phyloP scores from a whole-genome alignment of 768 basidiomycete genomes.

The Cystobasidium tubakii region DNA sequence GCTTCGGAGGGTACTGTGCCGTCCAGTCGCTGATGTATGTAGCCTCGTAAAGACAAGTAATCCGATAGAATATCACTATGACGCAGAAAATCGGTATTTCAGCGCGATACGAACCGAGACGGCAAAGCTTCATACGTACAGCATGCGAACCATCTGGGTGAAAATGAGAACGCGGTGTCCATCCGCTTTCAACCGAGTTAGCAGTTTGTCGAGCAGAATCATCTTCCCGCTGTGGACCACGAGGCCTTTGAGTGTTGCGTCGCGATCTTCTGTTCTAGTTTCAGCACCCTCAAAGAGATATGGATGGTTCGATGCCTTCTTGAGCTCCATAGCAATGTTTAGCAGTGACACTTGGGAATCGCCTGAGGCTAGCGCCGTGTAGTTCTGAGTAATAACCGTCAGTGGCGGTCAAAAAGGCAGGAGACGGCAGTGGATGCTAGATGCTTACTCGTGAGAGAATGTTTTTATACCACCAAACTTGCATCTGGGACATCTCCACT shows the following conservation, averaged over 20 bases:
- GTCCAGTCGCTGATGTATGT: conserved; percentile 87
- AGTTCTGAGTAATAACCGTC: conserved; percentile 60
- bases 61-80: conserved; percentile 82
- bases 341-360: conserved; percentile 82
- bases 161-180: conserved; percentile 97
- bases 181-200: conserved; percentile 79
- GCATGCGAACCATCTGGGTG: conserved; percentile 95
- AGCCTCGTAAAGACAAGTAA: conserved; percentile 84
- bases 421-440: not conserved
- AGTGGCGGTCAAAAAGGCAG: not conserved
- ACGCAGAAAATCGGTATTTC: too few species aligned
- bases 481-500: conserved; percentile 93
- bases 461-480: conserved; percentile 96
- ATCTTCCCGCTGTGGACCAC: conserved; percentile 99
- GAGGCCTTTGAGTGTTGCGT: conserved; percentile 87
- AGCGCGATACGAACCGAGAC: too few species aligned
- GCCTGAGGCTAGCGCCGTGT: conserved; percentile 77
- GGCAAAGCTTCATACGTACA: conserved; percentile 48
- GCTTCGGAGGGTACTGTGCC: conserved; percentile 83
- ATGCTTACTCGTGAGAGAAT: conserved; percentile 74
- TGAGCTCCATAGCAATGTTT: conserved; percentile 98
- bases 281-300: conserved; percentile 97
- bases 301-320: conserved; percentile 90
- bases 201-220: conserved; percentile 93
- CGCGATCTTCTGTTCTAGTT: conserved; percentile 57